Conservation (phyloP, 2,329 filamentous ascomycete species). For the Proliferodiscus dingleyae region DNA sequence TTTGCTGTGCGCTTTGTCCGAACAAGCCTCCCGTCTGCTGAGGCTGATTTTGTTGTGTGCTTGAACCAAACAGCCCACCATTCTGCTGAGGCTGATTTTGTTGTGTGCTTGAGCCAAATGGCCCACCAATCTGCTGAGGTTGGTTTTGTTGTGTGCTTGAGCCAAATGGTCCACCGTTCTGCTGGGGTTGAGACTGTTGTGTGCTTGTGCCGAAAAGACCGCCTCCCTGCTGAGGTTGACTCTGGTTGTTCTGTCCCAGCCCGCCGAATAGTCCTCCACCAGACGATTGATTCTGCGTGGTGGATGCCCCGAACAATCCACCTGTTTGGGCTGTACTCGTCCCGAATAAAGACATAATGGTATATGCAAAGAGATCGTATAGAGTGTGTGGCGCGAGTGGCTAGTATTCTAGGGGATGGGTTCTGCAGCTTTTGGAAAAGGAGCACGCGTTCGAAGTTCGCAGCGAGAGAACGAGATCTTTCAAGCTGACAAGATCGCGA, state of each 20-base stretch:
- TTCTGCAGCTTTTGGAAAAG: neutral
- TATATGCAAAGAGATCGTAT: neutral
- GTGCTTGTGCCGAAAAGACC: constrained; percentile 23
- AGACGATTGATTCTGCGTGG: too few relatives aligned
- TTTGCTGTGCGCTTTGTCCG: constrained; percentile 26
- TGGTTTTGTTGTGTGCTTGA: constrained; percentile 14
- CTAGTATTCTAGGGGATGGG: neutral
- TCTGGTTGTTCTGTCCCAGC: constrained; percentile 11
- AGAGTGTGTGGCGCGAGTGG: neutral
- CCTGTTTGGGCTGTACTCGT: constrained; percentile 3
- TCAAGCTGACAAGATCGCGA: neutral
- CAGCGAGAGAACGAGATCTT: neutral
- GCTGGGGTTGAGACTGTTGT: neutral
- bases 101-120: constrained; percentile 20
- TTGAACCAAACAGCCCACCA: constrained; percentile 16
- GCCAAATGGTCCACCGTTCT: constrained; percentile 7
- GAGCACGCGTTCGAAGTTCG: neutral
- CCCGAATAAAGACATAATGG: constrained; percentile 20
- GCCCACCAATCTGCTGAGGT: constrained; percentile 15
- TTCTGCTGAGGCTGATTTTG: neutral
- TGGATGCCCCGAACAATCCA: too few relatives aligned
- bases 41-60: constrained; percentile 1
- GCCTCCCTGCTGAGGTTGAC: constrained; percentile 13
- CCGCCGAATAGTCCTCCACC: constrained; percentile 12
- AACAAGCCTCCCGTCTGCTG: constrained; percentile 6